These are phyloP conservation scores for Candida nanaspora DNA, from an alignment of 805 yeast genomes.

Conservation along the genomic window DNA sequence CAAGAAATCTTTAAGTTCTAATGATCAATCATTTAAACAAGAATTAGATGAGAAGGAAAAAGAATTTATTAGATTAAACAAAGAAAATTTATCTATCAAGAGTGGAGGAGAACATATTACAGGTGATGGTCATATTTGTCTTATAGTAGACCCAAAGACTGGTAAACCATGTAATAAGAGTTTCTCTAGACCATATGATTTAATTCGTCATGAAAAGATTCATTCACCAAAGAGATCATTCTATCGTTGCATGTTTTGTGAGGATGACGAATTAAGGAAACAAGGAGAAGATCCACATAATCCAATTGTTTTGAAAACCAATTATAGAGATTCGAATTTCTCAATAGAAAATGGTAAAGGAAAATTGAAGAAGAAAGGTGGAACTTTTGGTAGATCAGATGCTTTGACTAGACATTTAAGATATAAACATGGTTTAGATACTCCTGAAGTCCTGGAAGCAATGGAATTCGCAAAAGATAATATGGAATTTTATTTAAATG, in stretches of 20 bases:
- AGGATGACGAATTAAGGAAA: conserved; percentile 48
- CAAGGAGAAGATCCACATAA: conserved; percentile 38
- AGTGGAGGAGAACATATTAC: background rate
- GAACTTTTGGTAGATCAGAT: conserved; percentile 85
- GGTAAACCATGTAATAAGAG: conserved; percentile 64
- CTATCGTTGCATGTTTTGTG: conserved; percentile 84
- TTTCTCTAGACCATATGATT: conserved; percentile 91
- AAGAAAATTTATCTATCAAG: background rate
- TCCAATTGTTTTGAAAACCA: conserved; percentile 28
- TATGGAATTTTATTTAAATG: conserved; percentile 48
- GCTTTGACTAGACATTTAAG: conserved; percentile 91
- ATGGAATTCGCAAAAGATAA: conserved; percentile 72
- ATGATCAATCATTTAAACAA: background rate
- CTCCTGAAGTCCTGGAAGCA: conserved; percentile 60
- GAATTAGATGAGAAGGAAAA: background rate
- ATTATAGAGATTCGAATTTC: conserved; percentile 18
- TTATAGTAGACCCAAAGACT: conserved; percentile 50
- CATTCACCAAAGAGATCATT: conserved; percentile 84
- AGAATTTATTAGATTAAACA: background rate
- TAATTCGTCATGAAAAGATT: conserved; percentile 91
- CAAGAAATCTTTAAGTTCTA: background rate
- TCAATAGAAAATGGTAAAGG: conserved; percentile 22
- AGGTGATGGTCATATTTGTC: conserved; percentile 43
- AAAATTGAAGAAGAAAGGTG: conserved; percentile 3
- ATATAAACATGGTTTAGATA: conserved; percentile 75